These are phyloP conservation scores for Didymella keratinophila DNA, from an alignment of 2,329 filamentous ascomycete species.

Conservation along the genomic window DNA sequence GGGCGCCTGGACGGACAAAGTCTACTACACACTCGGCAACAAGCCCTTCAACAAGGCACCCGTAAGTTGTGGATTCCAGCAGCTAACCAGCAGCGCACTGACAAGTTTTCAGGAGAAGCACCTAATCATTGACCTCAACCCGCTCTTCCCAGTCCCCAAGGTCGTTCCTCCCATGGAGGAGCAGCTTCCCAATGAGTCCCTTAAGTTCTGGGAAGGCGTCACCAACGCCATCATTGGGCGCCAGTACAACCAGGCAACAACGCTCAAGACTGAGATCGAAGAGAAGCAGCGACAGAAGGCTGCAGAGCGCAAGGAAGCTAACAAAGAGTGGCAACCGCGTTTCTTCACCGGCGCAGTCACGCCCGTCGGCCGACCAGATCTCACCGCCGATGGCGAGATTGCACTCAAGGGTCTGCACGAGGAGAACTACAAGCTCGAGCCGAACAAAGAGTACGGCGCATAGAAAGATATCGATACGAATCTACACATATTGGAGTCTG, in stretches of 20 bases:
- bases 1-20: slow-evolving; percentile 82
- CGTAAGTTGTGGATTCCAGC: slow-evolving; percentile 58
- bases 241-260: slow-evolving; percentile 84
- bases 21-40: slow-evolving; percentile 65
- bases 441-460: slow-evolving; percentile 54
- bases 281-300: slow-evolving; percentile 88
- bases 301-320: slow-evolving; percentile 74
- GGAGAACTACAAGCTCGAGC: slow-evolving; percentile 59
- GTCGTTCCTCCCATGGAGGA: slow-evolving; percentile 76
- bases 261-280: slow-evolving; percentile 88
- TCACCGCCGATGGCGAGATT: slow-evolving; percentile 68
- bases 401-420: slow-evolving; percentile 64
- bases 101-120: slow-evolving; percentile 57
- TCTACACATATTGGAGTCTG: slow-evolving; percentile 10
- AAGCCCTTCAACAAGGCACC: slow-evolving; percentile 57
- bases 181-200: slow-evolving; percentile 89
- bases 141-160: slow-evolving; percentile 81
- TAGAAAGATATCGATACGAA: slow-evolving; percentile 15
- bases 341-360: slow-evolving; percentile 78
- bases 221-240: slow-evolving; percentile 85
- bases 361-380: slow-evolving; percentile 66
- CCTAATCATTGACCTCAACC: slow-evolving; percentile 87
- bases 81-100: slow-evolving; percentile 11
- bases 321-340: slow-evolving; percentile 79
- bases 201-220: slow-evolving; percentile 85